Evolutionary conservation across 768 basidiomycete species (phyloP).

Genomic region (Roridomyces roridus): DNA sequence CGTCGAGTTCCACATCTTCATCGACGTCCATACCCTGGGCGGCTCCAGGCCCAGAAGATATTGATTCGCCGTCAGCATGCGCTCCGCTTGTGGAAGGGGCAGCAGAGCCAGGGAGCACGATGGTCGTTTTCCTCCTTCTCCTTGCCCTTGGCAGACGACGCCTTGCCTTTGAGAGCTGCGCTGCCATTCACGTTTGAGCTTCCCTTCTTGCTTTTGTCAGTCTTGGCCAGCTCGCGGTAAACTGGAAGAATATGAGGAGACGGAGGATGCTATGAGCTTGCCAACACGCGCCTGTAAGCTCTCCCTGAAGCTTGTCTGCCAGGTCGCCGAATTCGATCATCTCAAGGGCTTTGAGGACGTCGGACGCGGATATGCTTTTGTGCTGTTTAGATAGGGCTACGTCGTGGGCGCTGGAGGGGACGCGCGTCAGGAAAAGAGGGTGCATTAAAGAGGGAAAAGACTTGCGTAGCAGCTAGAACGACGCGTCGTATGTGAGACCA

Average conservation of each 20-base stretch:
- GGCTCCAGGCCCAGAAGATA: conserved; percentile 34
- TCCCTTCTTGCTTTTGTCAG: conserved; percentile 59
- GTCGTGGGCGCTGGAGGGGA: conserved; percentile 75
- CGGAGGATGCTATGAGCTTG: not conserved
- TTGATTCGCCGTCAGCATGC: conserved; percentile 30
- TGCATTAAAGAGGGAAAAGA: conserved; percentile 12
- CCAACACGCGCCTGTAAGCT: conserved; percentile 62
- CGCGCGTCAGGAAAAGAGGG: conserved; percentile 20
- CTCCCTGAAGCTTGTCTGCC: conserved; percentile 63
- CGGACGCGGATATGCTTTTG: conserved; percentile 88
- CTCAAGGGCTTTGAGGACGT: conserved; percentile 88
- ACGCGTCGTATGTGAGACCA: conserved; percentile 12
- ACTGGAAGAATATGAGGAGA: conserved; percentile 42
- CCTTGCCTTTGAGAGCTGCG: conserved; percentile 25
- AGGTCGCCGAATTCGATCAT: conserved; percentile 78
- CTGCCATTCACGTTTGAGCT: conserved; percentile 28
- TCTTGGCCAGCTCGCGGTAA: conserved; percentile 68
- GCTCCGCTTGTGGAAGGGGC: conserved; percentile 25
- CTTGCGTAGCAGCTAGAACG: conserved; percentile 56
- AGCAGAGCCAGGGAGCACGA: conserved; percentile 35
- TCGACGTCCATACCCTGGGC: conserved; percentile 37
- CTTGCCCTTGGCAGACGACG: conserved; percentile 36
- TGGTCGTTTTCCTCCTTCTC: conserved; percentile 44
- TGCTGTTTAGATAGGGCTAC: conserved; percentile 84
- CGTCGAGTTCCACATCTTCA: conserved; percentile 28